Conservation (phyloP, 176 grass and related monocot species). For the Lolium multiflorum region DNA sequence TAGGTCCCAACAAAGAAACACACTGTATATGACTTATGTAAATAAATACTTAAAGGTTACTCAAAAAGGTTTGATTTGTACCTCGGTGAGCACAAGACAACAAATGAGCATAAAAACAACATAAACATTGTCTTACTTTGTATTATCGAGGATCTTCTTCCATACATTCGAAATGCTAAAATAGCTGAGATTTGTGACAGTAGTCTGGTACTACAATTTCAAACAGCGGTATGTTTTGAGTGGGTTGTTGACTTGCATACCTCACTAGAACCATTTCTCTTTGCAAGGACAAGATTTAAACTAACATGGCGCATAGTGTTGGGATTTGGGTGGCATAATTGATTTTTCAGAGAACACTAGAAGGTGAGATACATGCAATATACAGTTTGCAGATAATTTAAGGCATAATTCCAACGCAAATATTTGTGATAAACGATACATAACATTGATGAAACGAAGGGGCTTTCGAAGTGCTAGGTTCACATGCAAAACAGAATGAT, state of each 20-base stretch:
- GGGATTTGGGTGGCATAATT: neutral
- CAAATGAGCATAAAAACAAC: neutral
- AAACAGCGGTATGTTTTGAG: neutral
- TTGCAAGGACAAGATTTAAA: constrained; percentile 2
- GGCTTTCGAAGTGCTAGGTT: neutral
- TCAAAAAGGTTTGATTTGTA: neutral
- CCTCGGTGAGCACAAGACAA: constrained; percentile 1
- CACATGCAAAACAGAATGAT: neutral
- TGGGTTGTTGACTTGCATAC: neutral
- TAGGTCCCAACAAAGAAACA: constrained; percentile 33
- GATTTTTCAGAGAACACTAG: too few species aligned
- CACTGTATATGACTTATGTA: neutral
- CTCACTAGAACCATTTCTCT: neutral
- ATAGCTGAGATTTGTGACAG: neutral
- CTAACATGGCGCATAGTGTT: neutral
- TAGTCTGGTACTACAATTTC: too few species aligned
- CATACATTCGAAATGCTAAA: constrained; percentile 7
- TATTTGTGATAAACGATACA: neutral
- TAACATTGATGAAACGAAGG: neutral
- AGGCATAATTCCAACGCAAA: neutral
- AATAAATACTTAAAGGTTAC: constrained; percentile 19
- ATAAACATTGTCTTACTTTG: neutral
- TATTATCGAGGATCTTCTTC: neutral
- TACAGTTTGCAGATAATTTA: neutral
- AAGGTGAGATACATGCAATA: neutral